Evolutionary conservation across 306 rosid genomes (phyloP).

Genomic region (Cucurbita pepo): DNA sequence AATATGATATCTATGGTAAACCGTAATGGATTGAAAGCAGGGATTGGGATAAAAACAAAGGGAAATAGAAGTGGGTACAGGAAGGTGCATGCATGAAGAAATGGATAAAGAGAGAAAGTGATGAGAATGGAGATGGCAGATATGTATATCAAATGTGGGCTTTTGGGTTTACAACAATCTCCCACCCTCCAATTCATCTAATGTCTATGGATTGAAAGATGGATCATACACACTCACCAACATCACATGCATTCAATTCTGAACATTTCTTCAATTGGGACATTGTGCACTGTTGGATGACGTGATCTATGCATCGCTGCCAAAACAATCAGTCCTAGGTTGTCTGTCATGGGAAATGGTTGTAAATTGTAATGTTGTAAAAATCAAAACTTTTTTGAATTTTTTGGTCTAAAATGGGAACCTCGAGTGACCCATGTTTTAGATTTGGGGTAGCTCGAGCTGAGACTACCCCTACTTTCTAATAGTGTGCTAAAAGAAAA

Average conservation of each 20-base stretch:
- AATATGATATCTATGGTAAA: no score
- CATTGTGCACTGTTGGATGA: neutral
- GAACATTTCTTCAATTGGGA: neutral
- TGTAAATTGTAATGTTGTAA: neutral
- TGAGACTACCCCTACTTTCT: neutral
- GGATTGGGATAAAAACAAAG: no score
- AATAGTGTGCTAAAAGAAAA: neutral
- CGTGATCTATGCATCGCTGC: neutral
- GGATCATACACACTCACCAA: neutral
- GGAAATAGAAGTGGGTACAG: neutral
- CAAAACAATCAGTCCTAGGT: neutral
- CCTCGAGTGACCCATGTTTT: neutral
- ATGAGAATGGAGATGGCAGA: neutral
- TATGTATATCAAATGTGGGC: neutral
- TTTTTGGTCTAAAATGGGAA: neutral
- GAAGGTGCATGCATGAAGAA: constrained; percentile 1
- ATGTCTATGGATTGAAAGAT: neutral
- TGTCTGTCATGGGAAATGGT: neutral
- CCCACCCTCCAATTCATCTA: neutral
- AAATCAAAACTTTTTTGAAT: neutral
- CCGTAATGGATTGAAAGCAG: no score
- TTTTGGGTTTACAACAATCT: neutral
- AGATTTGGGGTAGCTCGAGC: neutral
- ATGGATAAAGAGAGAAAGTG: constrained; percentile 1
- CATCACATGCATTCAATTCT: neutral